Conservation (phyloP, 768 basidiomycete genomes). For the Terana coerulea region DNA sequence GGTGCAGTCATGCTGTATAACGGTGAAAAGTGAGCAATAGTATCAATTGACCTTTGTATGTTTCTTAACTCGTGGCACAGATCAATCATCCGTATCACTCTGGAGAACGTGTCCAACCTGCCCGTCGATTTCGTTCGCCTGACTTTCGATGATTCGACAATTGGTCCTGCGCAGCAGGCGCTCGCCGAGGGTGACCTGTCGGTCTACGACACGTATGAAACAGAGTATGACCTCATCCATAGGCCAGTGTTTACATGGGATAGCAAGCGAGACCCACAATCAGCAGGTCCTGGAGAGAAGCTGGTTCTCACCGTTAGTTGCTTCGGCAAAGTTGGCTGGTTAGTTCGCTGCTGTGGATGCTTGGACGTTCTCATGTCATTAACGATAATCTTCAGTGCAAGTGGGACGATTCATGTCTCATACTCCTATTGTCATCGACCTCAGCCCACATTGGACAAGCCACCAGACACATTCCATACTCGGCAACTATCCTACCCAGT, state of each 20-base stretch:
- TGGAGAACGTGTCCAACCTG: slow-evolving; percentile 85
- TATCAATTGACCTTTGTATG: neutral
- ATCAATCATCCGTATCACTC: slow-evolving; percentile 75
- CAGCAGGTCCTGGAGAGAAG: slow-evolving; percentile 71
- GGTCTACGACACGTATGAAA: slow-evolving; percentile 86
- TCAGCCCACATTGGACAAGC: slow-evolving; percentile 25
- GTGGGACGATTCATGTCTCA: slow-evolving; percentile 76
- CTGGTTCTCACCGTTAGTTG: slow-evolving; percentile 66
- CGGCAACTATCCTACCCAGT: slow-evolving; percentile 88
- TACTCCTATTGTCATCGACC: slow-evolving; percentile 68
- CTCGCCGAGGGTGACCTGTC: slow-evolving; percentile 78
- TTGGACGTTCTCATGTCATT: neutral
- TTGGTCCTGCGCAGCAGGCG: slow-evolving; percentile 67
- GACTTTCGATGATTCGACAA: slow-evolving; percentile 89
- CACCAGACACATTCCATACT: slow-evolving; percentile 66
- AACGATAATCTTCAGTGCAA: slow-evolving; percentile 46
- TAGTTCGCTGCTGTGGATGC: slow-evolving; percentile 26
- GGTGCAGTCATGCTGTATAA: slow-evolving; percentile 94
- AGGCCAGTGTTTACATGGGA: slow-evolving; percentile 81
- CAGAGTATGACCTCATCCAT: slow-evolving; percentile 76
- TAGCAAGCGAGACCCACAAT: slow-evolving; percentile 36
- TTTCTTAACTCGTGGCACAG: slow-evolving; percentile 36
- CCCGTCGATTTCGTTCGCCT: slow-evolving; percentile 84
- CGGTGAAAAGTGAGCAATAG: slow-evolving; percentile 72
- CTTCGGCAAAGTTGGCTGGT: slow-evolving; percentile 93